phyloP scores from a whole-genome alignment of 768 basidiomycete genomes.

The Mycena amicta region DNA sequence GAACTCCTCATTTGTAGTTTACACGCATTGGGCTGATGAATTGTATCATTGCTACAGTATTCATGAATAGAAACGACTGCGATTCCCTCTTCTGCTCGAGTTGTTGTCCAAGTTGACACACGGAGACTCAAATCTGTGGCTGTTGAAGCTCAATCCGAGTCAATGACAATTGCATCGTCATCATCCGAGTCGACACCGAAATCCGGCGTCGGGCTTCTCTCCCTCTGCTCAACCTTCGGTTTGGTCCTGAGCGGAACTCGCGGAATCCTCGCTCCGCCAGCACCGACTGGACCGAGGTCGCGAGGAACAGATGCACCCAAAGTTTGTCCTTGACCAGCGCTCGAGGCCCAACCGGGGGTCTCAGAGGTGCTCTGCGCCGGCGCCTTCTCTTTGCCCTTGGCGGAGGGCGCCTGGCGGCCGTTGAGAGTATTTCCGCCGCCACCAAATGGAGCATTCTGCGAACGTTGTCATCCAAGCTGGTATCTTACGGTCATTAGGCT shows the following conservation, averaged over 20 bases:
- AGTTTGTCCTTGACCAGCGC: constrained; percentile 53
- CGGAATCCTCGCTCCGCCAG: constrained; percentile 57
- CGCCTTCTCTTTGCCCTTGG: constrained; percentile 58
- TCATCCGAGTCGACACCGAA: constrained; percentile 85
- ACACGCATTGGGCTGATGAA: constrained; percentile 17
- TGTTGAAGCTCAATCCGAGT: constrained; percentile 62
- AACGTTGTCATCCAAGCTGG: constrained; percentile 6
- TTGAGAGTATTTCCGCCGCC: constrained; percentile 72
- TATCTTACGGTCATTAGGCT: constrained; percentile 2
- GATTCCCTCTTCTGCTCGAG: not conserved
- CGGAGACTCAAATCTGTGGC: not conserved
- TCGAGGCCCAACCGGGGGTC: constrained; percentile 31
- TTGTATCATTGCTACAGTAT: constrained; percentile 13
- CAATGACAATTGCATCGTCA: constrained; percentile 81
- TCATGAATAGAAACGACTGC: constrained; percentile 21
- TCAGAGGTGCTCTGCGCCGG: constrained; percentile 37
- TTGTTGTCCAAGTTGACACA: not conserved
- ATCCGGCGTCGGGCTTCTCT: constrained; percentile 73
- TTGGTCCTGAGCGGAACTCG: constrained; percentile 42
- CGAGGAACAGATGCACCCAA: constrained; percentile 46
- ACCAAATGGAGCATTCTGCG: constrained; percentile 51
- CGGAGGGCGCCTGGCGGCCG: constrained; percentile 48
- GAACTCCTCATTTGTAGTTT: constrained; percentile 25
- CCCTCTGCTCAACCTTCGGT: constrained; percentile 40
- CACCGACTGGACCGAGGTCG: constrained; percentile 49